phyloP scores from a whole-genome alignment of 495 filamentous ascomycete species.

The Penicillium maclennaniae region DNA sequence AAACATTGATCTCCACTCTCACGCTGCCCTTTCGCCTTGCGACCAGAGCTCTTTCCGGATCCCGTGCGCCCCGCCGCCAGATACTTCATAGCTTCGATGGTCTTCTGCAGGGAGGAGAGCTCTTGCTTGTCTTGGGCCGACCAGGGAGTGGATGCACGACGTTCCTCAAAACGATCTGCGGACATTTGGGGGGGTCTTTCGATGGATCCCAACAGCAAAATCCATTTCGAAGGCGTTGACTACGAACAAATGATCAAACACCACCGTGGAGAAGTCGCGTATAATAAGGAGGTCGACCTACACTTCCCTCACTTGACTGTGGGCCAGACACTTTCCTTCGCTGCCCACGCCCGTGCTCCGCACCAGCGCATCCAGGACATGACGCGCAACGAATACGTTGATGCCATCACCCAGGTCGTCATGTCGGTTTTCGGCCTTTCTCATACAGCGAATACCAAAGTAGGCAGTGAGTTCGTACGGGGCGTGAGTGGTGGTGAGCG shows the following conservation, averaged over 20 bases:
- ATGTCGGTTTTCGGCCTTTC: constrained; percentile 57
- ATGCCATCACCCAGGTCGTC: constrained; percentile 50
- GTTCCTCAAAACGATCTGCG: constrained; percentile 35
- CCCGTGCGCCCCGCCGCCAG: constrained; percentile 13
- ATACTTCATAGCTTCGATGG: constrained; percentile 37
- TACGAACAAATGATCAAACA: constrained; percentile 49
- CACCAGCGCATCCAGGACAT: constrained; percentile 37
- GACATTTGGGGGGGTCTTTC: constrained; percentile 33
- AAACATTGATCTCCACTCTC: constrained; percentile 42
- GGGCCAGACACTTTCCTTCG: constrained; percentile 60
- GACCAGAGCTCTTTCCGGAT: constrained; percentile 27
- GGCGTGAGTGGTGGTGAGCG: constrained; percentile 82
- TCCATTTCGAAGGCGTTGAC: constrained; percentile 47
- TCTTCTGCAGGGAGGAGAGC: constrained; percentile 31
- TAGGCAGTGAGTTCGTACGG: constrained; percentile 46
- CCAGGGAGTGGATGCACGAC: constrained; percentile 40
- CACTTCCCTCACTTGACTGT: constrained; percentile 64
- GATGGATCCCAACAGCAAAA: constrained; percentile 31
- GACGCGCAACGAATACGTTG: constrained; percentile 36
- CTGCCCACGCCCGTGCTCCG: constrained; percentile 48
- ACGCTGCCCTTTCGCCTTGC: constrained; percentile 36
- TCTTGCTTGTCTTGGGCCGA: constrained; percentile 40
- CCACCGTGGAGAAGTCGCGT: constrained; percentile 59
- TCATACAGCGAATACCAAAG: constrained; percentile 47
- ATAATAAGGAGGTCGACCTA: constrained; percentile 58